Conservation (phyloP, 202 grass and related monocot species). For the Hordeum pubiflorum region DNA sequence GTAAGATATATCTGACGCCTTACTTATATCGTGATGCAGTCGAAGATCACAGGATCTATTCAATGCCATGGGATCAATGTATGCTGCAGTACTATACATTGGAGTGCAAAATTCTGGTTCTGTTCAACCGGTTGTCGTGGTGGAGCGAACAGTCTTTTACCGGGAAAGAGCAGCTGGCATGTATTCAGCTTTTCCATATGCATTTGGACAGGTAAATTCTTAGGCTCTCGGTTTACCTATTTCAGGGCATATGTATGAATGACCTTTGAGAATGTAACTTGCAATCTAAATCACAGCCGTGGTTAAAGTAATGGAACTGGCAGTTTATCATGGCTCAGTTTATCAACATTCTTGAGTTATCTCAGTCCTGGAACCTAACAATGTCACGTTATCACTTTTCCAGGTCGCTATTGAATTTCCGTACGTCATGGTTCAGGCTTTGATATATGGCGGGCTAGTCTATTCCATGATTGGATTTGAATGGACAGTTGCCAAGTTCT, state of each 20-base stretch:
- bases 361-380: conserved; percentile 23
- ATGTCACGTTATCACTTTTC: conserved; percentile 10
- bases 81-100: conserved; percentile 59
- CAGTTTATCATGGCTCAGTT: neutral
- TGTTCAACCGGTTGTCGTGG: conserved; percentile 67
- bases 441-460: conserved; percentile 59
- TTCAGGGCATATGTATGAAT: neutral
- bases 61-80: conserved; percentile 84
- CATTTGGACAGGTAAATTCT: conserved; percentile 68
- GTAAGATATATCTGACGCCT: conserved; percentile 4
- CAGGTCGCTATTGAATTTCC: conserved; percentile 67
- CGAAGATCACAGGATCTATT: conserved; percentile 52
- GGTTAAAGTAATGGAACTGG: neutral
- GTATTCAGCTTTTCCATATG: conserved; percentile 89
- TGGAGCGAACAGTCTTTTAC: conserved; percentile 86
- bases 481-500: conserved; percentile 74
- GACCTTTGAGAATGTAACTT: neutral
- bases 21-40: conserved; percentile 25
- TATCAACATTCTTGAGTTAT: neutral
- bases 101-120: conserved; percentile 59
- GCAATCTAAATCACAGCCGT: neutral
- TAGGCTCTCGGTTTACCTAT: neutral
- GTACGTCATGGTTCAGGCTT: conserved; percentile 50
- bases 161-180: conserved; percentile 84
- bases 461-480: conserved; percentile 83